Base-by-base conservation (phyloP, 306 rosid genomes). In the Medicago ruthenica region DNA sequence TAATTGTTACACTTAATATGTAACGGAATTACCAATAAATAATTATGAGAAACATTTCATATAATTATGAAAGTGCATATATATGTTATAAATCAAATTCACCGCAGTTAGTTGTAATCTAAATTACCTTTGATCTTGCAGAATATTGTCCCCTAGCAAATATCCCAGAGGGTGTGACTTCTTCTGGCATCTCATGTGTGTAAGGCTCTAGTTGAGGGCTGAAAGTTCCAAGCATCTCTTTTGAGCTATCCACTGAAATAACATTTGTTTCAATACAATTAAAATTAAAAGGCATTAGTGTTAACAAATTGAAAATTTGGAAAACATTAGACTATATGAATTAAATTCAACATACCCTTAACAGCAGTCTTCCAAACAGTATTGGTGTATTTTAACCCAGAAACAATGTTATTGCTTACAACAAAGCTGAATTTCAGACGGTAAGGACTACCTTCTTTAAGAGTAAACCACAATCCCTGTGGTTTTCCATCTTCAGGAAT, bases 171-270 rank as follows among this genome's bases (percentile, higher is more conserved):
- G 97, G 97, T 62, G 96, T 95, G 80, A 89, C 86, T 76, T 95
- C 98, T 86, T 95, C 96, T 0, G 88, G 92, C 79, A 95, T 85
- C 85, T 88, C 96, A 74, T 86, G 90, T 2, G 91, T 86, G 86
- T 89, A 95, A 58, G 97, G 86, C 77, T 90, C 97, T 36, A 53
- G 17, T 78, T 92, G 97, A 53, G 97, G 98, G 77, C 97, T 90
- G 66, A 88, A 92, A 34, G 98, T 95, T 86, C 97, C 98, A 57
- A 95, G 86, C 97, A 95, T 95, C 81, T 88, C 97, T 76, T 89
- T 90, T 21, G 92, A 2, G 81, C 83, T 90, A 79, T 95, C 98
- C 57, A 92, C 98, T 95, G 93, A 79, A 79, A 67, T n/a, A 53
- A 51, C 37, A 74, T 11, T 59, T 64, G 5, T 50, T 24, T 15